These are phyloP conservation scores for Galeopsis tetrahit DNA, from an alignment of 257 asterid genomes.

Conservation along the genomic window DNA sequence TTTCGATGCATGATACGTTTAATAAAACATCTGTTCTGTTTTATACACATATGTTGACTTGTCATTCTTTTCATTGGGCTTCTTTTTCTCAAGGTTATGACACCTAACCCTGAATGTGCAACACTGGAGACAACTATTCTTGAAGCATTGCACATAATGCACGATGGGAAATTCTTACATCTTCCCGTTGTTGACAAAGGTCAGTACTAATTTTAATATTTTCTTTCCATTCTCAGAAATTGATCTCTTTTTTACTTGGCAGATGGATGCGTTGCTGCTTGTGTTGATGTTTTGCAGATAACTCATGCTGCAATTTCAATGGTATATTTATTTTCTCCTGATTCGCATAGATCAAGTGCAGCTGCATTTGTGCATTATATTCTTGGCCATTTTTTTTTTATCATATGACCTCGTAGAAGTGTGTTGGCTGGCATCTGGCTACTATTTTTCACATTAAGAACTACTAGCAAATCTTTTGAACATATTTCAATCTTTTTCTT, in stretches of 20 bases:
- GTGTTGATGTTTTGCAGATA: constrained; percentile 92
- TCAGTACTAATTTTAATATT: constrained; percentile 36
- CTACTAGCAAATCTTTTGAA: neutral
- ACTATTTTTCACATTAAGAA: too few species aligned
- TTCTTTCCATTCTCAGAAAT: neutral
- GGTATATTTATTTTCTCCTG: constrained; percentile 52
- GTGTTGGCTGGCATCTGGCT: neutral
- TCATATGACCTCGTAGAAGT: neutral
- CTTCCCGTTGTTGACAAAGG: constrained; percentile 95
- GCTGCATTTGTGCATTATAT: constrained; percentile 9
- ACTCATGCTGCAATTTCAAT: constrained; percentile 90
- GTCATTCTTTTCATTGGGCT: constrained; percentile 23
- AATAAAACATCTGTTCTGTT: constrained; percentile 14
- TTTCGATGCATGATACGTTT: neutral
- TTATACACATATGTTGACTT: constrained; percentile 27
- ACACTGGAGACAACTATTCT: constrained; percentile 84
- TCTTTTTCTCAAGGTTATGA: constrained; percentile 76
- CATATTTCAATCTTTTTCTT: neutral
- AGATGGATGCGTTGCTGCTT: constrained; percentile 82
- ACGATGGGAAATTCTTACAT: constrained; percentile 86
- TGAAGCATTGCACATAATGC: constrained; percentile 94
- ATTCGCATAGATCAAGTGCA: constrained; percentile 25
- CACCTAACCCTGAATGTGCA: constrained; percentile 87
- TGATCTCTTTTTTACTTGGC: constrained; percentile 40
- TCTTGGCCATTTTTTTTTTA: neutral